Conservation (phyloP, 1,284 basidiomycete genomes). For the Mycosarcoma mackinlayi region DNA sequence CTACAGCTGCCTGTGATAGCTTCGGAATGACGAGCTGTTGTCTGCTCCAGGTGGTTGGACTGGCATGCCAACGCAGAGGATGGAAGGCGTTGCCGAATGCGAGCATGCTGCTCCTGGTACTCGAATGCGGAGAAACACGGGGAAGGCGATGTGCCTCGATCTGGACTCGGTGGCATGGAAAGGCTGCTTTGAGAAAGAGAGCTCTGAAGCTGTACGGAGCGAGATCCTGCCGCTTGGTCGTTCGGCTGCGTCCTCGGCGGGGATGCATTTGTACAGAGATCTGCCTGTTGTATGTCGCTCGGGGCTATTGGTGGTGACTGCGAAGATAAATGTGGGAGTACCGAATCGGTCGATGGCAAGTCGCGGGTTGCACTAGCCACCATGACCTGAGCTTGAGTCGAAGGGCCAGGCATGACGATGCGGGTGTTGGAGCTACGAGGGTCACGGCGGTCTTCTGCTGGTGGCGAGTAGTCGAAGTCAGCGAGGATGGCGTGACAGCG, state of each 20-base stretch:
- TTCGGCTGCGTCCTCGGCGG: not conserved
- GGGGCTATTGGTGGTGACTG: conserved; percentile 13
- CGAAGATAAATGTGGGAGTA: not conserved
- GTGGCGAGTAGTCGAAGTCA: conserved; percentile 30
- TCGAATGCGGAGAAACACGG: conserved; percentile 27
- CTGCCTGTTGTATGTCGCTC: not conserved
- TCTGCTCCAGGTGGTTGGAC: not conserved
- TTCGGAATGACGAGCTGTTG: not conserved
- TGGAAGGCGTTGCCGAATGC: conserved; percentile 7
- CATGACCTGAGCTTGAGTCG: conserved; percentile 13
- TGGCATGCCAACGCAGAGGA: not conserved
- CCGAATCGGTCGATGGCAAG: not conserved
- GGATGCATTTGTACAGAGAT: not conserved
- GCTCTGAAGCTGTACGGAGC: conserved; percentile 12
- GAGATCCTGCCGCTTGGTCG: not conserved
- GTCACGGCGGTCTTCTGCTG: conserved; percentile 42
- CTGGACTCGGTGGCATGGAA: conserved; percentile 20
- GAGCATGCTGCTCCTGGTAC: conserved; percentile 15
- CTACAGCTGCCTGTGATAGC: too few species aligned
- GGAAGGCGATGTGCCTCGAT: conserved; percentile 29
- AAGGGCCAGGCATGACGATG: conserved; percentile 32
- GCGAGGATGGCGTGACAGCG: conserved; percentile 35
- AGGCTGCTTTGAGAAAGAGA: conserved; percentile 24
- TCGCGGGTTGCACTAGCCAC: conserved; percentile 5
- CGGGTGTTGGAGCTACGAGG: conserved; percentile 35